Conservation (phyloP, 768 basidiomycete species). For the Pleurotus salmoneostramineus region DNA sequence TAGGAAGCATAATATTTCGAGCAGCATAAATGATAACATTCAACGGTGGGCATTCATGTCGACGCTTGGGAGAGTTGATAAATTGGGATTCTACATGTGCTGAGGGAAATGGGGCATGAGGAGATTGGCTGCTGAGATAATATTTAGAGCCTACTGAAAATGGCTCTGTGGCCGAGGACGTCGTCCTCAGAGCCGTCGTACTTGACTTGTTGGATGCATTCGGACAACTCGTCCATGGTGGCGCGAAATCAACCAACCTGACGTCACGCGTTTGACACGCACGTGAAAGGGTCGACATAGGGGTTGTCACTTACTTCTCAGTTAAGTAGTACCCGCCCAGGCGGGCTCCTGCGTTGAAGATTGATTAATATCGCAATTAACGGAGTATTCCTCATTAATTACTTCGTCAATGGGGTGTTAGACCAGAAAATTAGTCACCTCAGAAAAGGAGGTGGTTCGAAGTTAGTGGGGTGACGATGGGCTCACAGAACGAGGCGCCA, state of each 20-base stretch:
- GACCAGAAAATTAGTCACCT: too few species aligned
- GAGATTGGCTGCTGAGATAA: neutral
- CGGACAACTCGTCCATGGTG: constrained; percentile 1
- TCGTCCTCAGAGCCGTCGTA: constrained; percentile 1
- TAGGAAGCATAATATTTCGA: constrained; percentile 24
- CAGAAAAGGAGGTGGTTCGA: too few species aligned
- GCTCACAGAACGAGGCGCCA: too few species aligned
- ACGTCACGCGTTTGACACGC: neutral
- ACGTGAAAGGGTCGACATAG: too few species aligned
- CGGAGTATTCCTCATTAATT: too few species aligned
- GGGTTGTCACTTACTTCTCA: too few species aligned
- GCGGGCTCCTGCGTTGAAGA: too few species aligned
- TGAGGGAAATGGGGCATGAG: neutral
- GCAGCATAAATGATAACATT: constrained; percentile 26
- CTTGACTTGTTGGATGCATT: neutral
- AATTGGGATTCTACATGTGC: neutral
- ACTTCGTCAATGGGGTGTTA: too few species aligned
- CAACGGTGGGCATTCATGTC: constrained; percentile 19
- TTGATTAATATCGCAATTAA: too few species aligned
- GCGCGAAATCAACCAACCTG: neutral
- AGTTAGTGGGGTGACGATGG: too few species aligned
- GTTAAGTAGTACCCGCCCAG: too few species aligned
- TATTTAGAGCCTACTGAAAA: neutral
- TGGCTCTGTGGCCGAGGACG: neutral
- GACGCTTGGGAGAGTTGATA: neutral